These are phyloP conservation scores for Komagataella mondaviorum DNA, from an alignment of 805 yeast species.

Conservation along the genomic window DNA sequence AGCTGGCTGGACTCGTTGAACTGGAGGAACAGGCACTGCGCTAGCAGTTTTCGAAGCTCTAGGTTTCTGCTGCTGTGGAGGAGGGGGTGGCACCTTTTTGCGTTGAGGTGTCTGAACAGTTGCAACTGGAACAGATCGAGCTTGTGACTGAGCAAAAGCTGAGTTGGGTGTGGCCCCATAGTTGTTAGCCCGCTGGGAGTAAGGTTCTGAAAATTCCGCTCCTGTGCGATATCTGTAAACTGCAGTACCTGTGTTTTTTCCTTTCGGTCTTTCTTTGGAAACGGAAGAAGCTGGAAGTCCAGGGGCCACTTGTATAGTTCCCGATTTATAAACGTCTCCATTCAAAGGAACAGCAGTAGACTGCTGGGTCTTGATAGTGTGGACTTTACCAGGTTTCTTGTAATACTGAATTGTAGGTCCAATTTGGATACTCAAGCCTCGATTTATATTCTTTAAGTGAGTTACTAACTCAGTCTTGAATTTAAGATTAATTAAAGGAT, in stretches of 20 bases:
- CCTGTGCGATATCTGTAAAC: not conserved
- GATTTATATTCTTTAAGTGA: slow-evolving; percentile 49
- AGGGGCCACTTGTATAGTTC: slow-evolving; percentile 65
- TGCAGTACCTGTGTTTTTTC: slow-evolving; percentile 10
- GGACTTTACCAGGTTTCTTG: slow-evolving; percentile 79
- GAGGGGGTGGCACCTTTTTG: slow-evolving; percentile 11
- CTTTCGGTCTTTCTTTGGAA: slow-evolving; percentile 69
- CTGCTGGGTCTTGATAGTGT: slow-evolving; percentile 54
- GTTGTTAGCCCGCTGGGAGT: not conserved
- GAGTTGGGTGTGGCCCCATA: slow-evolving; percentile 2
- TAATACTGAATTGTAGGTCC: slow-evolving; percentile 68
- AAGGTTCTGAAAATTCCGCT: not conserved
- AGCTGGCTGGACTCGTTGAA: not conserved
- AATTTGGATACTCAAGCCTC: slow-evolving; percentile 45
- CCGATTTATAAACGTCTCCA: slow-evolving; percentile 77
- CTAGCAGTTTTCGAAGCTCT: slow-evolving; percentile 5
- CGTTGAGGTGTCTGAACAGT: slow-evolving; percentile 14
- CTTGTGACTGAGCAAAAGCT: slow-evolving; percentile 14
- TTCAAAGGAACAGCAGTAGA: slow-evolving; percentile 50
- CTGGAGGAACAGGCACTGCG: slow-evolving; percentile 3
- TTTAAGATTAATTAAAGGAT: slow-evolving; percentile 63
- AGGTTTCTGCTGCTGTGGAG: slow-evolving; percentile 6
- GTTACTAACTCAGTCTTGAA: slow-evolving; percentile 87
- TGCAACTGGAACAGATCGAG: slow-evolving; percentile 11
- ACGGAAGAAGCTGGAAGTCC: slow-evolving; percentile 66